These are phyloP conservation scores for Anastatica hierochuntica DNA, from an alignment of 345 rosid species.

Conservation along the genomic window DNA sequence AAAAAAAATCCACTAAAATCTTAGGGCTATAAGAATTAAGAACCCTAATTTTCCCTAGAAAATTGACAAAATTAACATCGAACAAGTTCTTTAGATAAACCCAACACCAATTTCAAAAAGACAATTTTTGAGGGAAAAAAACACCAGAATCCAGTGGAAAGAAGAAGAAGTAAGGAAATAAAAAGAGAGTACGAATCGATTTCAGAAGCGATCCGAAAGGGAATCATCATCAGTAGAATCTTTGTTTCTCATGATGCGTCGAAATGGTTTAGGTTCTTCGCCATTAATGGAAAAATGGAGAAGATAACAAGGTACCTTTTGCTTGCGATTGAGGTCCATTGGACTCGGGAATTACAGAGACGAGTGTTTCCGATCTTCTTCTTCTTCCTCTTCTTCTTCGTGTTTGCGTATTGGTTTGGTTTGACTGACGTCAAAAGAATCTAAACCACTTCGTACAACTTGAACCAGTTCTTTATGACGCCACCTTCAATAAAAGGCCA, in stretches of 20 bases:
- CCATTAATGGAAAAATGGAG: not conserved
- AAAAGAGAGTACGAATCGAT: not conserved
- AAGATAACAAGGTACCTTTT: constrained; percentile 37
- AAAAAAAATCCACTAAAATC: not conserved
- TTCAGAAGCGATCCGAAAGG: constrained; percentile 1
- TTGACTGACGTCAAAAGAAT: constrained; percentile 12
- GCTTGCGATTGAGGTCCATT: constrained; percentile 65
- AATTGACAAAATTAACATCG: not conserved
- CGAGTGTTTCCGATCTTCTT: constrained; percentile 5
- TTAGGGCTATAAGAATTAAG: not conserved
- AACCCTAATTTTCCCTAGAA: not conserved
- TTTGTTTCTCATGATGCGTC: not conserved
- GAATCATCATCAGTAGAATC: not conserved
- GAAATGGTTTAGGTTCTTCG: not conserved
- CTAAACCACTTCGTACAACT: not conserved
- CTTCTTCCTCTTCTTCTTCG: not conserved
- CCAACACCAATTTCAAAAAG: not conserved
- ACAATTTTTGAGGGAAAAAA: not conserved
- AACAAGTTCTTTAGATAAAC: not conserved
- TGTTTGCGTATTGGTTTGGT: constrained; percentile 2
- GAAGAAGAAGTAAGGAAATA: not conserved
- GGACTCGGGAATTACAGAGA: not conserved
- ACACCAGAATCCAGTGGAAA: not conserved
- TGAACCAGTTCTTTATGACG: not conserved
- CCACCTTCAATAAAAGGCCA: too few relatives aligned